Evolutionary conservation across 768 basidiomycete species (phyloP), one percentile per base, ranked within the genome.

Genomic region (Holtermanniella nyarrowii): DNA sequence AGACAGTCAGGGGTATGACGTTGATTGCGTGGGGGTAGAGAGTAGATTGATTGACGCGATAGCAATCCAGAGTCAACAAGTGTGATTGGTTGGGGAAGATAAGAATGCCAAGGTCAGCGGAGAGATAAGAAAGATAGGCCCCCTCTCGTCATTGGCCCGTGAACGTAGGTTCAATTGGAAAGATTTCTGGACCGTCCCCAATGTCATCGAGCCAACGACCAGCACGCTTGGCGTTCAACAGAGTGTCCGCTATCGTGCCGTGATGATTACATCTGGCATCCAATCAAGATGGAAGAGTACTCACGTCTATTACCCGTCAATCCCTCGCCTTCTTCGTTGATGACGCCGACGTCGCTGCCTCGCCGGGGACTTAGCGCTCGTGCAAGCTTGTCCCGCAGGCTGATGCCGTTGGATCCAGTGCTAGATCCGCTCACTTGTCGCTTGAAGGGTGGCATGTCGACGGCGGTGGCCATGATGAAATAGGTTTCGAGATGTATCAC

Each of bases 331-430:
- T 7, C 10, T 16, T 37, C 31, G 31, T 7, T 7, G 16, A 37
- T 37, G 31, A 37, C 16, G 16, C 31, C 31, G 31, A 37, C 31
- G 31, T 37, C 31, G 31, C 31, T 37, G 31, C 31, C 31, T 16
- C 31, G 31, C 31, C 31, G 51, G 12, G 57, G 57, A 46, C 53
- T 55, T 4, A 58, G 40, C 1, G 57, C 53, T 5, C 57, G 26
- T 21, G 42, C 44, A 42, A 58, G 44, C 43, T 52, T 51, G 23
- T 58, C 57, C 26, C 37, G 53, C 23, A 58, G 45, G 2, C 44
- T 49, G 2, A 50, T 46, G 13, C 44, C 31, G 4, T 52, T 42
- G 11, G 46, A 39, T 24, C 42, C 31, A 5, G 53, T 23, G 4
- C 46, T 24, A 16, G 52, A 24, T 26, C 41, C 44, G 26, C 45